Evolutionary conservation across 2,329 filamentous ascomycete genomes (phyloP), one percentile per base, ranked within the genome.

Genomic region (Ophioceras dolichostomum): DNA sequence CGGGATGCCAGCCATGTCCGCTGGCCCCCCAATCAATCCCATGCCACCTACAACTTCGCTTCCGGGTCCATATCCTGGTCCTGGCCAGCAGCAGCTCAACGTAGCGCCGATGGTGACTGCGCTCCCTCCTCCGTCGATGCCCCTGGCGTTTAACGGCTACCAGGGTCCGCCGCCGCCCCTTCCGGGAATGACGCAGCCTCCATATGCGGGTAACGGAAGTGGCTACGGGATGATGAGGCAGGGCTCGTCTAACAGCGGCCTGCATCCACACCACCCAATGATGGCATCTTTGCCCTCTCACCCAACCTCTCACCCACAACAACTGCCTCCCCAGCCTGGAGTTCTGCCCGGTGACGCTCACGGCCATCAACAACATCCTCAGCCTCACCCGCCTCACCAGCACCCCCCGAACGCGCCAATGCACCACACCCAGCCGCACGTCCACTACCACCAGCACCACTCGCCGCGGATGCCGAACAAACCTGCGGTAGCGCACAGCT

Each of bases 1-100:
- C 44, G 61, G 64, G 19, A 65, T 70, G 54, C 58, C 62, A 21
- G 61, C 67, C 4, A 62, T 67, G 45, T 67, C 65, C 29, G 60
- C 61, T 30, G 34, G 34, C 22, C 61, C 66, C 5, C 60, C 65
- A 42, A 62, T 62, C 13, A n/a, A n/a, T n/a, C n/a, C n/a, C n/a
- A n/a, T n/a, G n/a, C n/a, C n/a, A n/a, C n/a, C n/a, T n/a, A n/a
- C n/a, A n/a, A 61, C 35, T 24, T 8, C 21, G 17, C 28, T 28
- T 10, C 19, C 20, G 10, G 35, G 18, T 7, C 28, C 64, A 1
- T 74, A 66, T 42, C 65, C 58, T 31, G 64, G 64, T 24, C 60
- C 60, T 8, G 62, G 60, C 41, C 4, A 29, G 28, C 21, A 36
- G 29, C 27, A 18, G 18, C 26, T 37, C 39, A 4, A 33, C 22